Base-by-base conservation (phyloP, 768 basidiomycete genomes). In the Serpula lacrymans region DNA sequence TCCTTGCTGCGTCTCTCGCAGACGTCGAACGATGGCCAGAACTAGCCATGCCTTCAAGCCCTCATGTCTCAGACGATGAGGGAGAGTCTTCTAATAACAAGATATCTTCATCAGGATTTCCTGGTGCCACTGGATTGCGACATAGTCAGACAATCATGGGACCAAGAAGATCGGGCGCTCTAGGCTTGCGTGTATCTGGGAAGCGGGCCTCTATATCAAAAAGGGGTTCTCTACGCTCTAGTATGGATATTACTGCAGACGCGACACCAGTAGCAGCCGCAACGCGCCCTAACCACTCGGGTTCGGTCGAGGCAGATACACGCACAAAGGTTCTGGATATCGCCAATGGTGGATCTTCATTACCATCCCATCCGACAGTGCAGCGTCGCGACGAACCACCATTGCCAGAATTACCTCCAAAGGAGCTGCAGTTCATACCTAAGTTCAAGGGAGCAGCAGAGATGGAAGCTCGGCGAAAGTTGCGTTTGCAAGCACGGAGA, bases 141-240 rank as follows among this genome's bases (percentile, higher is more conserved):
- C 84, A 94, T 60, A 87, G 89, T 5, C 81, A 85, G 53, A 96
- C 94, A 3, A 95, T 96, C 54, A 82, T 93, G 74, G 89, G 82
- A 3, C 68, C 67, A 9, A 73, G 74, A 4, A 72, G 79, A 18
- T 72, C 77, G 0, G 88, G 88, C 4, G 87, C 75, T 0, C 57
- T 85, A 1, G 93, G 93, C 0, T 73, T 94, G 64, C 72, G 92
- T 17, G 83, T 91, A 3, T 65, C 75, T 20, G 91, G 80, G 1
- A 80, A 81, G 49, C 68, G 82, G 12, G 62, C 55, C 0, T 78
- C 78, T 2, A 65, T 69, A 1, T 75, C 79, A 7, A 75, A 75
- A 43, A 71, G 78, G 18, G 54, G 70, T 30, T 74, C 74, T 1
- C 49, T 43, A 18, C 26, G 42, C 12, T 22, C 37, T 22, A 43